Conservation (phyloP, 495 filamentous ascomycete species). For the Thozetella sp. region DNA sequence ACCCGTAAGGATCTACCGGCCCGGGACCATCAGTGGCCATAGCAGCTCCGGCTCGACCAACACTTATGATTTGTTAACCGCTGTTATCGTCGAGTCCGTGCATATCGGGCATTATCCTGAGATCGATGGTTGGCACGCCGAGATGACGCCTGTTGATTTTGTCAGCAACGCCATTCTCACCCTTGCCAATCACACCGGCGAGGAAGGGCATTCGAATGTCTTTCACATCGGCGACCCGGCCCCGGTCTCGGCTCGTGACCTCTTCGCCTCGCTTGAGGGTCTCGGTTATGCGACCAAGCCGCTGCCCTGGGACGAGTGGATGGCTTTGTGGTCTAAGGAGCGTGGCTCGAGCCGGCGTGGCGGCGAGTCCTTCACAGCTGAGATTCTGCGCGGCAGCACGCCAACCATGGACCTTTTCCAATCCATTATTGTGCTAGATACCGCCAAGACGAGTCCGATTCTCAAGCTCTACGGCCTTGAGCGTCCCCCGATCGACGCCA, state of each 20-base stretch:
- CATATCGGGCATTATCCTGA: constrained; percentile 62
- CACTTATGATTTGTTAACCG: constrained; percentile 67
- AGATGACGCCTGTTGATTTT: constrained; percentile 75
- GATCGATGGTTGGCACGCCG: constrained; percentile 66
- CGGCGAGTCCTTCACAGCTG: constrained; percentile 57
- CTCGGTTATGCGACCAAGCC: constrained; percentile 66
- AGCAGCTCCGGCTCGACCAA: constrained; percentile 66
- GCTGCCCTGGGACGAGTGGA: constrained; percentile 65
- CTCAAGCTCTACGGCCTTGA: constrained; percentile 48
- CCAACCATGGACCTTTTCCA: constrained; percentile 59
- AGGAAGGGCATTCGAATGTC: constrained; percentile 44
- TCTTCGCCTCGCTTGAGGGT: constrained; percentile 57
- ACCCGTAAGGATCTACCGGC: constrained; percentile 62
- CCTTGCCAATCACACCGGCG: constrained; percentile 51
- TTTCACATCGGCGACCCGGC: constrained; percentile 70
- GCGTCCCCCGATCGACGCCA: constrained; percentile 60
- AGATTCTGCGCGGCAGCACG: constrained; percentile 42
- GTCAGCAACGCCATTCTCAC: constrained; percentile 66
- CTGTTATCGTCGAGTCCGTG: constrained; percentile 67
- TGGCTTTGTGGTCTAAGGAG: constrained; percentile 61
- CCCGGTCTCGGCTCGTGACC: constrained; percentile 52
- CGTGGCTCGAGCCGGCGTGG: constrained; percentile 57
- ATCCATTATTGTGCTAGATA: constrained; percentile 62
- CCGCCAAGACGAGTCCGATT: constrained; percentile 55
- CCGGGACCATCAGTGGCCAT: constrained; percentile 67